phyloP scores from a whole-genome alignment of 2,329 filamentous ascomycete species.

The Pestalotiopsis sp. region DNA sequence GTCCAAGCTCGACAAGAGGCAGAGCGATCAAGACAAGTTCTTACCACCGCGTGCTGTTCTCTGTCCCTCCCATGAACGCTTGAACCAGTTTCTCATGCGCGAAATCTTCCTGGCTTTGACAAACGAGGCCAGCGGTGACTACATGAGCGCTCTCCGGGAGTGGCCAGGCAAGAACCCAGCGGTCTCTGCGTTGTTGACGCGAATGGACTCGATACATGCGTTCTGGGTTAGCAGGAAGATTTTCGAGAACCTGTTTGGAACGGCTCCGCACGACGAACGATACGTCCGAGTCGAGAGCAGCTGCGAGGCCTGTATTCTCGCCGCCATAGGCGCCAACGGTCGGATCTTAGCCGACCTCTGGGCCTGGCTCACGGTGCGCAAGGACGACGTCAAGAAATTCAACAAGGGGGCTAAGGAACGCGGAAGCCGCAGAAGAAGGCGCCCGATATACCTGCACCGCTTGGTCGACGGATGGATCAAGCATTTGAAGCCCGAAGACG shows the following conservation, averaged over 20 bases:
- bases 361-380: slow-evolving; percentile 35
- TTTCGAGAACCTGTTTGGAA: slow-evolving; percentile 35
- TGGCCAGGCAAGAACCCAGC: slow-evolving; percentile 21
- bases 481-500: not conserved
- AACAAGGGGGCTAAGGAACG: not conserved
- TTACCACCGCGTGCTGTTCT: slow-evolving; percentile 35
- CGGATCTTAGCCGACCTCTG: slow-evolving; percentile 45
- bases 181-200: slow-evolving; percentile 29
- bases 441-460: not conserved
- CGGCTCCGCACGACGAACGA: slow-evolving; percentile 27
- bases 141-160: slow-evolving; percentile 25
- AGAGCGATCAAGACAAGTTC: slow-evolving; percentile 9
- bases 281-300: slow-evolving; percentile 31
- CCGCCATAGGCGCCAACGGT: slow-evolving; percentile 44
- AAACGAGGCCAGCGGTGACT: slow-evolving; percentile 38
- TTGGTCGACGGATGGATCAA: slow-evolving; percentile 7
- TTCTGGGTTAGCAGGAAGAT: slow-evolving; percentile 39
- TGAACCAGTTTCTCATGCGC: slow-evolving; percentile 44
- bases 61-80: slow-evolving; percentile 38
- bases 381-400: not conserved
- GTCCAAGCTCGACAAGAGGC: slow-evolving; percentile 24
- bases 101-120: slow-evolving; percentile 42
- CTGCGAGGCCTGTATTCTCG: slow-evolving; percentile 56
- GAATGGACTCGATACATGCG: slow-evolving; percentile 32
- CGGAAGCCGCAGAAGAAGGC: not conserved